Base-by-base conservation (phyloP, 805 yeast genomes). In the Ogataea thermomethanolica region DNA sequence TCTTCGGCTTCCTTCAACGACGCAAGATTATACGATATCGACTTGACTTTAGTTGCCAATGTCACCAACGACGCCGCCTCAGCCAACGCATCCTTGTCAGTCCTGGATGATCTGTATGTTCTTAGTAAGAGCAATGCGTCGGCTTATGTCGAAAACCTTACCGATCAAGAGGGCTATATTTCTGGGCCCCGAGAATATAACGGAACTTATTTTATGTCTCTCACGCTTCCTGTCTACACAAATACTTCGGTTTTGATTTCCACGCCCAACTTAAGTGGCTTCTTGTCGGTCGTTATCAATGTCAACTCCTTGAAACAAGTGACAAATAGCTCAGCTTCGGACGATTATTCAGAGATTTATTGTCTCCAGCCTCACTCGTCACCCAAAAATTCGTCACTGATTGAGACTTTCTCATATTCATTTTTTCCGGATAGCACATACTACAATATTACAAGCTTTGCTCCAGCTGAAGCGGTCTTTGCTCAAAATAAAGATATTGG, bases 161-260 rank as follows among this genome's bases (percentile, higher is more conserved):
- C 70, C 1, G 59, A 62, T 15, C 49, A 67, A 1, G 61, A 61
- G 0, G 84, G 83, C n/a, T 61, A 71, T 39, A 45, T 85, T 11
- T 65, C 80, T 1, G 95, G 95, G 3, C 96, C 96, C 0, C 66
- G 76, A 1, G 37, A 63, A 12, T 76, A 78, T 49, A 59, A 58
- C 27, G 50, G 67, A 1, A 43, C 69, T 1, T 81, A 73, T 51
- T 73, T 78, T 49, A 66, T 86, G 72, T 86, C 95, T 0, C 65
- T 89, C 62, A 84, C 96, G 0, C 50, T 87, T 4, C 93, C 96
- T 0, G 73, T 89, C 3, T 81, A 71, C 51, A 75, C 87, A 12
- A 82, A 84, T 49, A 71, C 81, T n/a, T 81, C 95, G 2, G 81
- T 85, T 15, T 62, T 81, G 30, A 62, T 81, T 15, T 63, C 70